A percentile compares a stretch with the other conserved stretches of the same genome.
These are phyloP conservation scores for Suillus alpinus DNA, from an alignment of 768 basidiomycete species.

Conservation along the genomic window DNA sequence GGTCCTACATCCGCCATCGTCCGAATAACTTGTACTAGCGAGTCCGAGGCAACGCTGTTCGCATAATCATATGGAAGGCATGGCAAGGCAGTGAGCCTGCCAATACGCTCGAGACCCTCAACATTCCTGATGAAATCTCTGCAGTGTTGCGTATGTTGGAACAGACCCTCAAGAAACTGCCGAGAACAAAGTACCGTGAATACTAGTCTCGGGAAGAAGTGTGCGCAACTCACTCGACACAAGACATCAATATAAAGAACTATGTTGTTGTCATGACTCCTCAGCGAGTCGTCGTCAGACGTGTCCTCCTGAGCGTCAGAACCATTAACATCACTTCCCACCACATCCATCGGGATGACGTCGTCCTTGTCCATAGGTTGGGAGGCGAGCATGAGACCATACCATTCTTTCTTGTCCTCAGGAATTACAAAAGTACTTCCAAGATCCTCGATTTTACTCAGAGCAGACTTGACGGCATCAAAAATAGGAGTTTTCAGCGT, in stretches of 20 bases:
- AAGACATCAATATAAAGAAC: constrained; percentile 79
- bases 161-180: constrained; percentile 91
- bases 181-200: constrained; percentile 2
- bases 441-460: constrained; percentile 71
- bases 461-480: constrained; percentile 65
- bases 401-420: constrained; percentile 64
- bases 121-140: constrained; percentile 80
- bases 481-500: constrained; percentile 78
- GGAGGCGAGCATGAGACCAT: constrained; percentile 44
- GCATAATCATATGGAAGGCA: constrained; percentile 89
- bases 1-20: constrained; percentile 88
- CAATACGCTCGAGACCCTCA: constrained; percentile 71
- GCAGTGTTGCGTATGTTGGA: constrained; percentile 88
- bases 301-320: constrained; percentile 16
- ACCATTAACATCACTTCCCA: constrained; percentile 18
- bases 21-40: constrained; percentile 84
- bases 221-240: constrained; percentile 54
- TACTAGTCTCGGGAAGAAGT: not conserved
- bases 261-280: constrained; percentile 70
- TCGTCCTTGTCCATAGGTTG: constrained; percentile 5
- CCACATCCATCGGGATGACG: constrained; percentile 45
- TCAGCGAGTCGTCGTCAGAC: constrained; percentile 35
- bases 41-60: constrained; percentile 79
- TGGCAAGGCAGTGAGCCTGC: constrained; percentile 76
- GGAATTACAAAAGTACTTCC: constrained; percentile 60